Base-by-base conservation (phyloP, 1,139 yeast species). In the Yamadazyma kanchanaburiensis region DNA sequence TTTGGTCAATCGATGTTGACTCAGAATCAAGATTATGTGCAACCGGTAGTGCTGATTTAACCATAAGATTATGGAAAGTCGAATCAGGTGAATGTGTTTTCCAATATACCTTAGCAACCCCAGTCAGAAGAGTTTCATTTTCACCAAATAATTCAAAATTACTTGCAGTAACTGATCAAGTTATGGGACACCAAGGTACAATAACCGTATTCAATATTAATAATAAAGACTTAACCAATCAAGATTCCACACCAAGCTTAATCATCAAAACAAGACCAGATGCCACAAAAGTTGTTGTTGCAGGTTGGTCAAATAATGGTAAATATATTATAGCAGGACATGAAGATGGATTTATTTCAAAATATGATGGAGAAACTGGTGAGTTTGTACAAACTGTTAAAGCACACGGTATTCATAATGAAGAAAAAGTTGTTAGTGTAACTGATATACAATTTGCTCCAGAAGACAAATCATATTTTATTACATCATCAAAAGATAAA, bases 1-100 rank as follows among this genome's bases (percentile, higher is more conserved):
- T 91, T 51, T 88, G 95, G 94, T 81, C 96, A 23, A 82, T 91
- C 42, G 97, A 91, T 54, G 83, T 88, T 32, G 94, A 86, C 56
- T 67, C 73, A 27, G 70, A 71, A 52, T 63, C 94, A 15, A 68
- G 71, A 25, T 74, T 76, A 42, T 80, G 87, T 46, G 79, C 81
- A 35, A 89, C 98, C 4, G 97, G 96, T 23, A 80, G 94, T 43
- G 95, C 96, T 36, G 99, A 91, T 56, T 78, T 83, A 58, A 72
- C 85, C 32, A 77, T 86, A 46, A 84, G 84, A 48, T 72, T 91
- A 42, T 91, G 97, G 97, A 73, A 74, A 43, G 84, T 85, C 16
- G 69, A 73, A 50, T 82, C 79, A 33, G 99, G 98, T 30, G 72
- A 80, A 51, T 75, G 81, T 50, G 69, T 87, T 21, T 76, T 68